These are phyloP conservation scores for Rhododendron williamsianum DNA, from an alignment of 148 eudicot species.

Conservation along the genomic window DNA sequence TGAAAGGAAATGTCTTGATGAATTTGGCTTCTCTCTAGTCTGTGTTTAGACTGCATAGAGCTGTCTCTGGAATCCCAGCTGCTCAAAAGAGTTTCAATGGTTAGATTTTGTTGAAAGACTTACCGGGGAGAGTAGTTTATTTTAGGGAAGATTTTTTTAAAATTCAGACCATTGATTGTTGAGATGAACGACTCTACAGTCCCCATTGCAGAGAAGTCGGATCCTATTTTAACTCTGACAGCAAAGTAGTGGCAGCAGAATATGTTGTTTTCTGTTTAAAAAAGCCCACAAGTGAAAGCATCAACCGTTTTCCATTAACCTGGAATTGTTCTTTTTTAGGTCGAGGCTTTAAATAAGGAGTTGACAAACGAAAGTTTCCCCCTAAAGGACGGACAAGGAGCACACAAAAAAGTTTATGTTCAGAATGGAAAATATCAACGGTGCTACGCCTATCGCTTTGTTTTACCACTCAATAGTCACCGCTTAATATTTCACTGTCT, in stretches of 20 bases:
- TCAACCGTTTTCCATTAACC: background rate
- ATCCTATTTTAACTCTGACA: too few relatives aligned
- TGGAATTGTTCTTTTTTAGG: background rate
- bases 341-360: background rate
- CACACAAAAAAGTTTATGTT: background rate
- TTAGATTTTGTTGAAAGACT: too few relatives aligned
- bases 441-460: too few relatives aligned
- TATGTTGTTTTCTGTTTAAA: background rate
- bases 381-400: background rate
- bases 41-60: background rate
- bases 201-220: too few relatives aligned
- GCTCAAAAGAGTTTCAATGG: background rate
- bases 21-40: background rate
- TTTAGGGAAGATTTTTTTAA: too few relatives aligned
- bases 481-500: too few relatives aligned
- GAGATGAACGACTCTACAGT: too few relatives aligned
- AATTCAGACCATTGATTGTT: too few relatives aligned
- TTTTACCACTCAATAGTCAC: too few relatives aligned
- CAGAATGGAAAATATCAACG: too few relatives aligned
- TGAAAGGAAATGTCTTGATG: background rate
- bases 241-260: background rate
- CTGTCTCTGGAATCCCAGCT: background rate
- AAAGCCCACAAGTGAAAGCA: background rate
- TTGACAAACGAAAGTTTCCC: background rate
- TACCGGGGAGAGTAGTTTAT: too few relatives aligned